Conservation (phyloP, 1,139 yeast species). For the Trichomonascaceae sp. region DNA sequence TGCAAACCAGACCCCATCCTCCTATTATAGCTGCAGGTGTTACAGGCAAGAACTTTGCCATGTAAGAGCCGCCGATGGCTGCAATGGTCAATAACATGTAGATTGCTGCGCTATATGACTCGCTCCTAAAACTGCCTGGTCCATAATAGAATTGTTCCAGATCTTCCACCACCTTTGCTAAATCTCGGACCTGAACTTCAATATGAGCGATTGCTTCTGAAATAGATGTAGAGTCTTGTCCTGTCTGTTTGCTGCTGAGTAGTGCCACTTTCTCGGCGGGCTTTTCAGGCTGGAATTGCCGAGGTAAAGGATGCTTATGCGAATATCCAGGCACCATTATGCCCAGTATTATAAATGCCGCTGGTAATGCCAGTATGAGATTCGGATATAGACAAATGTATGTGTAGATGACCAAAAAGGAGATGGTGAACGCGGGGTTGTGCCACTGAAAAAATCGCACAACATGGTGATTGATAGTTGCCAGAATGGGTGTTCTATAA, state of each 20-base stretch:
- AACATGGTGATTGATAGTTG: conserved; percentile 21
- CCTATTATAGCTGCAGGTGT: conserved; percentile 46
- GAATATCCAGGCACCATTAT: conserved; percentile 68
- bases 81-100: conserved; percentile 43
- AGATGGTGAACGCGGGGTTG: conserved; percentile 31
- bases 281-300: conserved; percentile 14
- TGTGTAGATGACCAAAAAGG: conserved; percentile 30
- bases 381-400: conserved; percentile 55
- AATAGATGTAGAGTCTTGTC: conserved; percentile 18
- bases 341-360: conserved; percentile 50
- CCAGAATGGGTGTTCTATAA: conserved; percentile 13
- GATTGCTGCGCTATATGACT: conserved; percentile 53
- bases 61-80: conserved; percentile 40
- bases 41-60: conserved; percentile 69
- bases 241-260: conserved; percentile 6
- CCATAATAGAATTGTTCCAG: conserved; percentile 54
- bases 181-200: conserved; percentile 55
- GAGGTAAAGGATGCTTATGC: conserved; percentile 49
- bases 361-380: conserved; percentile 58
- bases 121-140: conserved; percentile 69
- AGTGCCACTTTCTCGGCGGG: conserved; percentile 11
- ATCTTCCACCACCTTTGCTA: conserved; percentile 47
- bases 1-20: conserved; percentile 49
- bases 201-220: conserved; percentile 54
- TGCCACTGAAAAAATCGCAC: conserved; percentile 28